Conservation (phyloP, 176 grass and related monocot genomes). For the Oryza australiensis region DNA sequence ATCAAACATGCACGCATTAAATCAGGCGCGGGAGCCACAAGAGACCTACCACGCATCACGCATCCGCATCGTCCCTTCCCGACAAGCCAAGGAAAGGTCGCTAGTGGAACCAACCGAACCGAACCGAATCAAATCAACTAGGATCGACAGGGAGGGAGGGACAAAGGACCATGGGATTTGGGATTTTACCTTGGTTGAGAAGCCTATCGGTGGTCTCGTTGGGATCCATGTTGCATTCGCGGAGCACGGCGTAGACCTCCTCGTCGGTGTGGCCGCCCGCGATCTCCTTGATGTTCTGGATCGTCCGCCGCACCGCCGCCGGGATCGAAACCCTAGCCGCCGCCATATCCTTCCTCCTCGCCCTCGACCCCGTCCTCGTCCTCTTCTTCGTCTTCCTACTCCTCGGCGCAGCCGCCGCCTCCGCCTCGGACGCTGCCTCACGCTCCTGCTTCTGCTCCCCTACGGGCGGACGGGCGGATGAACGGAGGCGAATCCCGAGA, state of each 20-base stretch:
- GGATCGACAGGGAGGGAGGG: neutral
- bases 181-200: constrained; percentile 67
- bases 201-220: constrained; percentile 92
- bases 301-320: constrained; percentile 53
- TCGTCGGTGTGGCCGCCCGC: constrained; percentile 80
- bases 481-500: constrained; percentile 19
- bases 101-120: neutral
- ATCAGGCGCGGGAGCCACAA: constrained; percentile 11
- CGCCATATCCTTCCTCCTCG: constrained; percentile 47
- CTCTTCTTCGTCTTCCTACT: neutral
- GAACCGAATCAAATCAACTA: neutral
- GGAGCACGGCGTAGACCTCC: constrained; percentile 90
- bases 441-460: neutral
- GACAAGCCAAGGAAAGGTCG: neutral
- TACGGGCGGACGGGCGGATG: constrained; percentile 9
- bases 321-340: constrained; percentile 72
- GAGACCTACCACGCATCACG: neutral
- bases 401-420: neutral
- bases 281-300: constrained; percentile 92
- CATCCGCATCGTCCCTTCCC: neutral
- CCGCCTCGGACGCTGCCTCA: no score
- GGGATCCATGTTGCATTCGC: constrained; percentile 95
- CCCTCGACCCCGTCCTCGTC: constrained; percentile 2
- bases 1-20: constrained; percentile 9
- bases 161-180: neutral